Conservation (phyloP, 2,329 filamentous ascomycete genomes). For the Grosmannia penicillata region DNA sequence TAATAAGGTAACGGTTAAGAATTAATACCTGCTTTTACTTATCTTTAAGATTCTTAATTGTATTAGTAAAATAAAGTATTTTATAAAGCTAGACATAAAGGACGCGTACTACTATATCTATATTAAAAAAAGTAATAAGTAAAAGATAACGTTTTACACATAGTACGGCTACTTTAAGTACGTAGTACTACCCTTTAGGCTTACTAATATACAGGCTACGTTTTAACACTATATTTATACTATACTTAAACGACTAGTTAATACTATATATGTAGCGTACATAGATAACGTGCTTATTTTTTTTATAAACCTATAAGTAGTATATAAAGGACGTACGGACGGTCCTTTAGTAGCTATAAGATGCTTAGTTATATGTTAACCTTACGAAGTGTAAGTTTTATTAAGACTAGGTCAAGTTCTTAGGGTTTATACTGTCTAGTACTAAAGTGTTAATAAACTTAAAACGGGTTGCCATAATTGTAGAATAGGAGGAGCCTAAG, state of each 20-base stretch:
- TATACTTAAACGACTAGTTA: neutral
- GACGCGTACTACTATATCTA: neutral
- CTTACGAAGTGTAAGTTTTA: neutral
- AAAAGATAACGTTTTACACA: constrained; percentile 12
- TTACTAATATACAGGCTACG: neutral
- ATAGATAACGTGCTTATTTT: neutral
- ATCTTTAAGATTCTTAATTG: neutral
- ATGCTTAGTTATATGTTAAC: neutral
- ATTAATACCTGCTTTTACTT: neutral
- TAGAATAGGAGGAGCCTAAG: too few species aligned
- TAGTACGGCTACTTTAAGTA: neutral
- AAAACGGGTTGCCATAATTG: too few species aligned
- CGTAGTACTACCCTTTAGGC: neutral
- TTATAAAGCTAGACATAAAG: neutral
- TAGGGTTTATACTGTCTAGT: neutral
- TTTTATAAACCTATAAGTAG: neutral
- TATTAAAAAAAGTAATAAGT: neutral
- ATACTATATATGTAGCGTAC: neutral
- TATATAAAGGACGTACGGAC: neutral
- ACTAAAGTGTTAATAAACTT: neutral
- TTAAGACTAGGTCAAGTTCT: neutral
- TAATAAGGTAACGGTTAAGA: neutral
- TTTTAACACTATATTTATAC: neutral
- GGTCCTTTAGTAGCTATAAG: neutral
- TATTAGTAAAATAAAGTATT: neutral